phyloP scores from a whole-genome alignment of 805 yeast genomes.

The Barnettozyma vustinii region DNA sequence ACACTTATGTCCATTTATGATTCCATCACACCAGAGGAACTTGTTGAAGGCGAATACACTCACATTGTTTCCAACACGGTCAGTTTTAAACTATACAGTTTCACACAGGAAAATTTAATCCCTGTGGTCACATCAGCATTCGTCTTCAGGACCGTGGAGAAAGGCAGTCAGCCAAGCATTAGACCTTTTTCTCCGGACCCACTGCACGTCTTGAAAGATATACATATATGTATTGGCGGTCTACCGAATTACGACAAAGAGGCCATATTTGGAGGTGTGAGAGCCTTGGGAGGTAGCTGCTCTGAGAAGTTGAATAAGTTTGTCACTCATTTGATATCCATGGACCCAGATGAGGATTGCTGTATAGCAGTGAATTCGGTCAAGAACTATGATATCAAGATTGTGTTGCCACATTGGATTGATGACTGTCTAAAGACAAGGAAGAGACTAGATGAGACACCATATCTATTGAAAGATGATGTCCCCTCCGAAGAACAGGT shows the following conservation, averaged over 20 bases:
- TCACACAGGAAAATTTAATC: slow-evolving; percentile 47
- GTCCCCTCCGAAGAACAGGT: slow-evolving; percentile 8
- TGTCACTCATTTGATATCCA: slow-evolving; percentile 76
- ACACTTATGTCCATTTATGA: slow-evolving; percentile 17
- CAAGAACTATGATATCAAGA: slow-evolving; percentile 39
- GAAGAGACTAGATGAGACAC: slow-evolving; percentile 43
- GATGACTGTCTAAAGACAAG: slow-evolving; percentile 58
- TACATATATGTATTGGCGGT: slow-evolving; percentile 56
- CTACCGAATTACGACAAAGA: slow-evolving; percentile 56
- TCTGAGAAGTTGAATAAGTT: slow-evolving; percentile 54
- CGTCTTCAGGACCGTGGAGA: slow-evolving; percentile 44
- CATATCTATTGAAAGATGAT: slow-evolving; percentile 33
- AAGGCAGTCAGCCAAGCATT: slow-evolving; percentile 40
- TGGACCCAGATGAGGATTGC: slow-evolving; percentile 51
- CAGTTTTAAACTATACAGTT: slow-evolving; percentile 37
- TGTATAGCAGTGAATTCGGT: slow-evolving; percentile 44
- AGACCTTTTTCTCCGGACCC: slow-evolving; percentile 72
- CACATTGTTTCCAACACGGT: slow-evolving; percentile 49
- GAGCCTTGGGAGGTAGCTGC: slow-evolving; percentile 74
- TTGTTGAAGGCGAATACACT: slow-evolving; percentile 23
- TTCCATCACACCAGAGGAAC: slow-evolving; percentile 19
- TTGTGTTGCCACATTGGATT: slow-evolving; percentile 79
- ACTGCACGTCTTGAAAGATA: slow-evolving; percentile 53
- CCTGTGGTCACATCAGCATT: slow-evolving; percentile 63
- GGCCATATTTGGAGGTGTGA: slow-evolving; percentile 57